Conservation (phyloP, 768 basidiomycete genomes). For the Phaffia australis region DNA sequence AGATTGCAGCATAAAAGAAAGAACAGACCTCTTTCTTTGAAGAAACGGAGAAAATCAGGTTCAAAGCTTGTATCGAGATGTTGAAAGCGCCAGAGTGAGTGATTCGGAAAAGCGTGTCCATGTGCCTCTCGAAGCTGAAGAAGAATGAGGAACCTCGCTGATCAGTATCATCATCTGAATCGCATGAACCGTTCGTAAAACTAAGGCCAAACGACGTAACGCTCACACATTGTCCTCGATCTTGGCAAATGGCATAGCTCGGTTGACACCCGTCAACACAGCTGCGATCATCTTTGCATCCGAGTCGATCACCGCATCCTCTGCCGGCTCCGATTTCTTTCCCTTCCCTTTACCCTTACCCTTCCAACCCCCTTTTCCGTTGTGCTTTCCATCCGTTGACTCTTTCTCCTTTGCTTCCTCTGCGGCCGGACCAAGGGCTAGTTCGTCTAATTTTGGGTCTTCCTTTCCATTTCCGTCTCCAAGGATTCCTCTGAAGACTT, state of each 20-base stretch:
- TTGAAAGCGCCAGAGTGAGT: conserved; percentile 95
- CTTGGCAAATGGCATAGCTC: conserved; percentile 84
- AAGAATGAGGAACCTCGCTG: neutral
- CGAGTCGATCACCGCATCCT: conserved; percentile 61
- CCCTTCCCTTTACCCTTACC: conserved; percentile 35
- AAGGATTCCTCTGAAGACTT: conserved; percentile 79
- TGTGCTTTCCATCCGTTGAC: conserved; percentile 27
- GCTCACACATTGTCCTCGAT: conserved; percentile 57
- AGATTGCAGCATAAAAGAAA: conserved; percentile 46
- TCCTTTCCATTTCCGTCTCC: conserved; percentile 45
- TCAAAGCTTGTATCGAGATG: conserved; percentile 81
- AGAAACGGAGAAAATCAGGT: conserved; percentile 74
- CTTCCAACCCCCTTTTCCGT: conserved; percentile 32
- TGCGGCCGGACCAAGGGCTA: conserved; percentile 32
- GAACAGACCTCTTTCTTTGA: conserved; percentile 40
- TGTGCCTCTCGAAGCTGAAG: conserved; percentile 67
- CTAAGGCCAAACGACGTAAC: neutral
- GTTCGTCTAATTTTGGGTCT: conserved; percentile 26
- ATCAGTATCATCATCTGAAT: neutral
- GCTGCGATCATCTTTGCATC: conserved; percentile 78
- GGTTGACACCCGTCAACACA: conserved; percentile 84
- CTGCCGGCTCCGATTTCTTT: conserved; percentile 45
- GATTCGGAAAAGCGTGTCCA: conserved; percentile 86
- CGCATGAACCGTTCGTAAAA: neutral
- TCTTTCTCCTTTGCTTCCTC: conserved; percentile 31